Percentiles rank a stretch among this genome's conserved stretches.
phyloP scores from a whole-genome alignment of 768 basidiomycete genomes.

The Boletellus sp. region DNA sequence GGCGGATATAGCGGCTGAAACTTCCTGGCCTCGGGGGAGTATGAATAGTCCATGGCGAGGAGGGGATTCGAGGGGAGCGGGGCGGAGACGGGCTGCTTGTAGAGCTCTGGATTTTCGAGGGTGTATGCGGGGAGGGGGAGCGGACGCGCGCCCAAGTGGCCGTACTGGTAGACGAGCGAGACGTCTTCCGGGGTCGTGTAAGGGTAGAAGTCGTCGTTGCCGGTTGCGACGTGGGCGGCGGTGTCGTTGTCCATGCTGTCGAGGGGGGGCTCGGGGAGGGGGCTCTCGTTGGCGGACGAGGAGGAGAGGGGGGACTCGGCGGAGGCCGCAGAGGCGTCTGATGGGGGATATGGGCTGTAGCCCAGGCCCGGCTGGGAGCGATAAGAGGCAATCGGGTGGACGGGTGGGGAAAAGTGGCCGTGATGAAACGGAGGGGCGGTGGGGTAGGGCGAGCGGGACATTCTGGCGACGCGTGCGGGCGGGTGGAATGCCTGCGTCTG shows the following conservation, averaged over 20 bases:
- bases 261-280: conserved; percentile 36
- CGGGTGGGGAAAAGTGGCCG: conserved; percentile 16
- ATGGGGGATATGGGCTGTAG: conserved; percentile 35
- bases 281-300: conserved; percentile 38
- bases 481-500: conserved; percentile 1
- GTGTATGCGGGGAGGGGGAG: conserved; percentile 23
- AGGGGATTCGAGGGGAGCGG: conserved; percentile 32
- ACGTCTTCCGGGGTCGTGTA: conserved; percentile 26
- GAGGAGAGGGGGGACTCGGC: conserved; percentile 40
- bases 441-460: conserved; percentile 24
- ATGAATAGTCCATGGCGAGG: conserved; percentile 30
- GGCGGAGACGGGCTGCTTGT: conserved; percentile 33
- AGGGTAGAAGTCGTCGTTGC: conserved; percentile 28
- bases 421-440: conserved; percentile 19
- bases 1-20: conserved; percentile 36
- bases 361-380: conserved; percentile 16
- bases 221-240: conserved; percentile 22
- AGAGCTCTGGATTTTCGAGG: conserved; percentile 22
- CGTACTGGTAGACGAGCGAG: conserved; percentile 21
- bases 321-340: conserved; percentile 34
- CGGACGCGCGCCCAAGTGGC: conserved; percentile 20
- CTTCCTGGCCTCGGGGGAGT: conserved; percentile 33
- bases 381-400: too few relatives aligned
- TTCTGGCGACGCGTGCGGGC: conserved; percentile 17
- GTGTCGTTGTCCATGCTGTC: conserved; percentile 33